Conservation (phyloP, 371 early-diverging fungal genomes). For the Mucor circinelloides region DNA sequence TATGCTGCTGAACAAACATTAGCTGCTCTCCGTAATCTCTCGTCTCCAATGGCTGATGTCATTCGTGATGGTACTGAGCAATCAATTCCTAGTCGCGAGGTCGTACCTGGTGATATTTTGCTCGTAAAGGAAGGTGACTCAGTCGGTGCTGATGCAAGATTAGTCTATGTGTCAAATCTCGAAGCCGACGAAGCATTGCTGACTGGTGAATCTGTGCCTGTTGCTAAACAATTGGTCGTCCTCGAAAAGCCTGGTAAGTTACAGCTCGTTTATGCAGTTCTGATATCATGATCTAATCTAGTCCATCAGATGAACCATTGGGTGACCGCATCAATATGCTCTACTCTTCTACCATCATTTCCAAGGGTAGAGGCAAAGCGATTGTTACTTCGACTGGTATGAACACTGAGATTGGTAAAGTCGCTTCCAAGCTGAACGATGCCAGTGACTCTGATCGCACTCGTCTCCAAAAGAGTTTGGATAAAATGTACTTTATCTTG, state of each 20-base stretch:
- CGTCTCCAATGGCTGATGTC: constrained; percentile 77
- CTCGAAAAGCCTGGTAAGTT: constrained; percentile 30
- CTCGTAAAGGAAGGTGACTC: constrained; percentile 86
- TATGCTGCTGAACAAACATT: constrained; percentile 88
- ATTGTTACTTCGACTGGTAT: constrained; percentile 84
- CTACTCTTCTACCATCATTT: constrained; percentile 73
- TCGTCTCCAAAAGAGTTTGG: constrained; percentile 76
- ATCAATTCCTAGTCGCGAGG: constrained; percentile 65
- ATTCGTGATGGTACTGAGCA: constrained; percentile 76
- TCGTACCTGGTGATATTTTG: constrained; percentile 90
- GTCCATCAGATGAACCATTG: constrained; percentile 55
- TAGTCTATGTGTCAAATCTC: constrained; percentile 80
- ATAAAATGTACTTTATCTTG: constrained; percentile 74
- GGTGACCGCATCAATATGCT: constrained; percentile 78
- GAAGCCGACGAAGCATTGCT: constrained; percentile 86
- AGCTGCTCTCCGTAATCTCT: constrained; percentile 80
- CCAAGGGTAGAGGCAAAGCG: constrained; percentile 77
- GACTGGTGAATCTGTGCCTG: constrained; percentile 85
- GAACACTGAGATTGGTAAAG: constrained; percentile 88
- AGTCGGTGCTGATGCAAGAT: constrained; percentile 84
- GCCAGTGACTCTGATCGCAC: constrained; percentile 65
- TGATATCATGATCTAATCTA: neutral
- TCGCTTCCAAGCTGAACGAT: constrained; percentile 79
- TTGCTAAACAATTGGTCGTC: constrained; percentile 57
- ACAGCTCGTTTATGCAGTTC: neutral